Evolutionary conservation across 1,139 yeast genomes (phyloP), one percentile per base, ranked within the genome.

Genomic region (Zygosaccharomyces sapae): DNA sequence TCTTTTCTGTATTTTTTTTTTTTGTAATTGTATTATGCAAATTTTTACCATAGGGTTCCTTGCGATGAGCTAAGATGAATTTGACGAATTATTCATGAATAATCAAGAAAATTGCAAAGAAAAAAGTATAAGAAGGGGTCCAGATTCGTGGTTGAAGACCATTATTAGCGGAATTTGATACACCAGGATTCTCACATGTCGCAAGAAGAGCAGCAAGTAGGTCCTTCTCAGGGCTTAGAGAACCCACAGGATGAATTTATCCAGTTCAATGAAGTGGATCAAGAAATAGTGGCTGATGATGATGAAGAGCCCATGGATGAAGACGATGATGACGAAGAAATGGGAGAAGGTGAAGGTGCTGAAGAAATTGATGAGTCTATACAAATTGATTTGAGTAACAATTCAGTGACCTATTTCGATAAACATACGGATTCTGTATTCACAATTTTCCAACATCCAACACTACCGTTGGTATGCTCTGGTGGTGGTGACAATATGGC

Each of bases 401-500:
- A 92, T 70, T 88, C 97, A 3, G 78, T 85, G 71, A 74, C 88
- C 0, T 92, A 88, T 66, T 92, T 90, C 64, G 97, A 92, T 65
- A 77, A 79, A 58, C 98, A 92, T 65, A 75, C 77, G 47, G 96
- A 89, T 65, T 84, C 95, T 3, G 79, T 92, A 9, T 92, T 86
- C 68, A 75, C 86, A 22, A 75, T 92, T 13, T 79, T 85, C 48
- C 71, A 80, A 16, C 97, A 89, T 64, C 97, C 97, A 36, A 74
- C 75, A 12, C 73, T 88, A 52, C 96, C 96, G 18, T 77, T 87
- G 49, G 86, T 83, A 4, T 79, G 86, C 16, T 83, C 95, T 12
- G 97, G 97, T 41, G 97, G 97, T 44, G 89, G 86, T 50, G 99
- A 92, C 66, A 84, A 92, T 64, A 73, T 80, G 33, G 97, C 92